phyloP scores from a whole-genome alignment of 352 stramenopile species.

The Globisporangium camurandrum region DNA sequence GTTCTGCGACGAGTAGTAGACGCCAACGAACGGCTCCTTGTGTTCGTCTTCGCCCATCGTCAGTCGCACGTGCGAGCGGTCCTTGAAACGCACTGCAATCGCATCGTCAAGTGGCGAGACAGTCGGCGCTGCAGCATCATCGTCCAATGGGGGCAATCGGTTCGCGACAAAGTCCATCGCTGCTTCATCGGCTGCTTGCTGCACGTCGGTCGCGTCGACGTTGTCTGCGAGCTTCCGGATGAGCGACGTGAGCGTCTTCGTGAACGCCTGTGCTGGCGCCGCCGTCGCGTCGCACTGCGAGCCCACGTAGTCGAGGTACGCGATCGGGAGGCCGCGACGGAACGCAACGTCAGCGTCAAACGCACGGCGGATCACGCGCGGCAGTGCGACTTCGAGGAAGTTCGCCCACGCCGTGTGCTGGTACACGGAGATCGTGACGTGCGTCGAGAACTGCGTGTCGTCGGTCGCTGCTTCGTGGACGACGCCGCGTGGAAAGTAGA shows the following conservation, averaged over 20 bases:
- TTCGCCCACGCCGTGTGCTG: constrained; percentile 86
- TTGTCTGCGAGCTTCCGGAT: constrained; percentile 42
- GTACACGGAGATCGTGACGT: constrained; percentile 86
- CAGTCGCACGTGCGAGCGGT: constrained; percentile 63
- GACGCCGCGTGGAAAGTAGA: constrained; percentile 81
- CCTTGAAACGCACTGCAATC: constrained; percentile 47
- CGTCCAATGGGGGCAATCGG: constrained; percentile 39
- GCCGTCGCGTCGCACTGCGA: constrained; percentile 43
- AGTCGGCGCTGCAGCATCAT: constrained; percentile 6
- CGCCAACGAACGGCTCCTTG: constrained; percentile 49
- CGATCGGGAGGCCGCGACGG: constrained; percentile 59
- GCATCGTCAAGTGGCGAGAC: constrained; percentile 32
- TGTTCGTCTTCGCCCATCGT: constrained; percentile 51
- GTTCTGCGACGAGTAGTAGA: constrained; percentile 73
- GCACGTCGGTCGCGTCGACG: constrained; percentile 44
- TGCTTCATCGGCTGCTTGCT: constrained; percentile 66
- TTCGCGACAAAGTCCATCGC: constrained; percentile 72
- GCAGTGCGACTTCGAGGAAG: constrained; percentile 76
- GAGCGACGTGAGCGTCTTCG: constrained; percentile 32
- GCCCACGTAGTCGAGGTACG: constrained; percentile 68
- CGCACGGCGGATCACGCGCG: constrained; percentile 63
- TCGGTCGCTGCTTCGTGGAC: constrained; percentile 77
- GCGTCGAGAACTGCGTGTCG: constrained; percentile 71
- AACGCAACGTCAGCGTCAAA: constrained; percentile 76
- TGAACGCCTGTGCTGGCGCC: constrained; percentile 42